A percentile compares a stretch with the other conserved stretches of the same genome.
phyloP scores from a whole-genome alignment of 371 early-diverging fungal species.

The Syncephalastrum contaminatum region DNA sequence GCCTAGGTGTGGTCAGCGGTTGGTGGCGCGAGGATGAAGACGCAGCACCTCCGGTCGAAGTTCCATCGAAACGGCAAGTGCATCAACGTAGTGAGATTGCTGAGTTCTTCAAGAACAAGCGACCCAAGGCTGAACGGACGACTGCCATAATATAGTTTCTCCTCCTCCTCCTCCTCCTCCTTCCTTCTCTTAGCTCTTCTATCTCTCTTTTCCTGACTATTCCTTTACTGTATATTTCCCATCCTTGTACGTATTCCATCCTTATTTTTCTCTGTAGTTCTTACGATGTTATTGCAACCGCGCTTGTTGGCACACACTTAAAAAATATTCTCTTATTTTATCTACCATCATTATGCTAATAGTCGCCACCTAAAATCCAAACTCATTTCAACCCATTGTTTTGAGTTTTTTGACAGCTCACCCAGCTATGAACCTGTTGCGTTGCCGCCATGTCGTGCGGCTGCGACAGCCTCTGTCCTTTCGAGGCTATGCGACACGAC shows the following conservation, averaged over 20 bases:
- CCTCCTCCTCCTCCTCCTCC: too few relatives aligned
- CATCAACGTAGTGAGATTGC: not conserved
- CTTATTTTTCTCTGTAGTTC: conserved; percentile 4
- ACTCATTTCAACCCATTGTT: not conserved
- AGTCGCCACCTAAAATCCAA: not conserved
- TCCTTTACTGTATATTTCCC: conserved; percentile 3
- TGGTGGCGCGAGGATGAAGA: conserved; percentile 33
- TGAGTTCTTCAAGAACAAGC: too few relatives aligned
- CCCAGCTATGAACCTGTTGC: not conserved
- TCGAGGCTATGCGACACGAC: conserved; percentile 12
- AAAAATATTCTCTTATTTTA: not conserved
- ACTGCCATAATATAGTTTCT: too few relatives aligned
- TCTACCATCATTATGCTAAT: too few relatives aligned
- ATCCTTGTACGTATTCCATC: conserved; percentile 1
- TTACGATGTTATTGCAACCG: too few relatives aligned
- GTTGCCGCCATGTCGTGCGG: too few relatives aligned
- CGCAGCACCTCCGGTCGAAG: not conserved
- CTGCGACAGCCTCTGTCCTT: too few relatives aligned
- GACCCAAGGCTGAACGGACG: too few relatives aligned
- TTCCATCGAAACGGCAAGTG: not conserved
- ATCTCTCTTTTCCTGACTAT: too few relatives aligned
- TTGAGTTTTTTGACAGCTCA: conserved; percentile 9
- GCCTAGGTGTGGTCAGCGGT: conserved; percentile 38
- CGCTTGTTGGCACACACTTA: not conserved
- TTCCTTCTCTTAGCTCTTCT: too few relatives aligned